Base-by-base conservation (phyloP, 2,329 filamentous ascomycete genomes). In the Alternaria metachromatica region DNA sequence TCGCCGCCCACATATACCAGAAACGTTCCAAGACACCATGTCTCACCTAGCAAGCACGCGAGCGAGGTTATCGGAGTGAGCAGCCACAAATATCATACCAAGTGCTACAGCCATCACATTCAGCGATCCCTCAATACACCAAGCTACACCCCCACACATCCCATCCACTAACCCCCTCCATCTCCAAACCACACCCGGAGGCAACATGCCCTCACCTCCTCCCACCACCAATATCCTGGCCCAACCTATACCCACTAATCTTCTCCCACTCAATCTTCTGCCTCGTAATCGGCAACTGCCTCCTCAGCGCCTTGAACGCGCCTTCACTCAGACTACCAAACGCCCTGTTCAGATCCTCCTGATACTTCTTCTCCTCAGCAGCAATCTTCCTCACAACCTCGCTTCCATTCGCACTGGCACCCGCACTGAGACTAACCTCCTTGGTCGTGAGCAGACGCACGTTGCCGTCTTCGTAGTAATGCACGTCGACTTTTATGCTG, bases 211-310 rank as follows among this genome's bases (percentile, higher is more conserved):
- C 57, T 60, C 51, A 64, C 54, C 62, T 59, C 55, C 82, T 74
- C 11, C 83, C 84, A 65, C 84, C 84, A 28, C 84, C 84, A 67
- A 86, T 85, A 67, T 86, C 84, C 72, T 85, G 84, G 6, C 84
- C 83, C 53, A 85, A 48, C 63, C 93, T 87, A 84, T 99, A 99
- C 72, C 93, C 94, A 49, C 93, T 91, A 70, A 99, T 93, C 85
- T 97, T 97, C 81, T 99, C 95, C 96, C 96, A 99, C 83, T 99
- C 96, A 72, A 99, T 95, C 87, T 97, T 97, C 85, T 99, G 96
- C 77, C 96, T 90, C 66, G 96, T 99, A 64, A 99, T 94, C 1
- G 96, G 96, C 78, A 99, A 84, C 83, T 98, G 96, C 82, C 96
- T 89, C 77, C 96, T 89, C 79, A 99, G 82, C 2, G 90, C 89